Evolutionary conservation across 1,284 basidiomycete species (phyloP).

Genomic region (Leccinum fallax): DNA sequence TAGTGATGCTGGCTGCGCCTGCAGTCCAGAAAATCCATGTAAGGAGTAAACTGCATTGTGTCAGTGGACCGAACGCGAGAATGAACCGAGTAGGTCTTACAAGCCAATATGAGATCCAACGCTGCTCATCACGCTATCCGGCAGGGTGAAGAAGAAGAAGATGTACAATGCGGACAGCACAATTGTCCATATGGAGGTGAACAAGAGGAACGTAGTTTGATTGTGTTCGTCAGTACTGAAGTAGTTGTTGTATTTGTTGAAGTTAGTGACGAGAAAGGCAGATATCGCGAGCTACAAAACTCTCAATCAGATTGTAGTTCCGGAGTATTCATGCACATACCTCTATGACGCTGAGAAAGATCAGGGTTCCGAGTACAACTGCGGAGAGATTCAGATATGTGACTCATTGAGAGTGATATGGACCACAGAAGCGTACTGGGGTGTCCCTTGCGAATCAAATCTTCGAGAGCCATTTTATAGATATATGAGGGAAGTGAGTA

Average conservation of each 20-base stretch:
- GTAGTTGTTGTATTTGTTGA: slow-evolving; percentile 57
- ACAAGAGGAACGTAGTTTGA: slow-evolving; percentile 66
- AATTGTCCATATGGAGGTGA: slow-evolving; percentile 70
- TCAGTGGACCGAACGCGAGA: slow-evolving; percentile 6
- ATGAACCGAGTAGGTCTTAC: slow-evolving; percentile 43
- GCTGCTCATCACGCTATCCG: slow-evolving; percentile 53
- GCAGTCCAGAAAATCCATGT: slow-evolving; percentile 76
- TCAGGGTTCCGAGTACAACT: slow-evolving; percentile 33
- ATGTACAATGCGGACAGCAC: slow-evolving; percentile 55
- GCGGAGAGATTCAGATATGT: slow-evolving; percentile 9
- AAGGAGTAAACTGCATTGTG: slow-evolving; percentile 49
- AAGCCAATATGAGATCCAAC: slow-evolving; percentile 63
- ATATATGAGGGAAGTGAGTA: slow-evolving; percentile 13
- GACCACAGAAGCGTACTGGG: slow-evolving; percentile 33
- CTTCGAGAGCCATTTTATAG: slow-evolving; percentile 36
- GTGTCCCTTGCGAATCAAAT: slow-evolving; percentile 41
- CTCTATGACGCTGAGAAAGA: slow-evolving; percentile 34
- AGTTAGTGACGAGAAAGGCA: slow-evolving; percentile 66
- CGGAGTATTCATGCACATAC: slow-evolving; percentile 11
- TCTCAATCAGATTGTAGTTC: not conserved
- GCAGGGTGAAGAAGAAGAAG: slow-evolving; percentile 52
- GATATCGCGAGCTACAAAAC: slow-evolving; percentile 58
- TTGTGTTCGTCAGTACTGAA: slow-evolving; percentile 52
- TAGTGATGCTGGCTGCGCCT: slow-evolving; percentile 66
- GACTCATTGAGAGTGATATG: not conserved